Evolutionary conservation across 768 basidiomycete species (phyloP), one percentile per base, ranked within the genome.

Genomic region (Fistulinella prunicolor): DNA sequence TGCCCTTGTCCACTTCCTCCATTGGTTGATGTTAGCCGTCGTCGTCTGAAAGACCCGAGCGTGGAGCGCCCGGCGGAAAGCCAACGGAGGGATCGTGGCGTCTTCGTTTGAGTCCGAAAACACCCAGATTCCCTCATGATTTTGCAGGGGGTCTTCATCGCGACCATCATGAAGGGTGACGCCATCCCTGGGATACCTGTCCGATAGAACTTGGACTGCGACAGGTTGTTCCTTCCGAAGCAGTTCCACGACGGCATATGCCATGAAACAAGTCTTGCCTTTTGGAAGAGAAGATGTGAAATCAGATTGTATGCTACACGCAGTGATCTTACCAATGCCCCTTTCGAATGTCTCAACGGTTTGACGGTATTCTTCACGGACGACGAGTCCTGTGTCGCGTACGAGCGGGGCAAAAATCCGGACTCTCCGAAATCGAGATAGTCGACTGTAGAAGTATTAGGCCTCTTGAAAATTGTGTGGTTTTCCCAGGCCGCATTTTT

Each of bases 181-280:
- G 2, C 42, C 42, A 16, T 37, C 14, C 19, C 36, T 30, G 17
- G 43, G 41, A 22, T 49, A 49, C 14, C 17, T 45, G 26, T 37
- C 44, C 7, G 44, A 36, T 14, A 29, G 37, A 17, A 46, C 35
- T 41, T 51, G 50, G 3, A 39, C 49, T 7, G 45, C 45, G 17
- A 42, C 23, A 3, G 46, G 28, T 6, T 42, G 28, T 32, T 43
- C 32, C 35, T 42, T 22, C 9, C 46, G 46, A 8, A 48, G 50
- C 7, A 35, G 28, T 38, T 51, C 45, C 20, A 51, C 13, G 19
- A 51, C 35, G 16, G 38, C 40, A 24, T 51, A 47, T 26, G 50
- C 45, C 12, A 51, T 51, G 35, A 51, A 47, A 19, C 38, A 40
- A 10, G 50, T 47, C 23, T 50, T 50, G 4, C n/a, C 49, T 44